Conservation (phyloP, 306 rosid species). For the Begonia masoniana region DNA sequence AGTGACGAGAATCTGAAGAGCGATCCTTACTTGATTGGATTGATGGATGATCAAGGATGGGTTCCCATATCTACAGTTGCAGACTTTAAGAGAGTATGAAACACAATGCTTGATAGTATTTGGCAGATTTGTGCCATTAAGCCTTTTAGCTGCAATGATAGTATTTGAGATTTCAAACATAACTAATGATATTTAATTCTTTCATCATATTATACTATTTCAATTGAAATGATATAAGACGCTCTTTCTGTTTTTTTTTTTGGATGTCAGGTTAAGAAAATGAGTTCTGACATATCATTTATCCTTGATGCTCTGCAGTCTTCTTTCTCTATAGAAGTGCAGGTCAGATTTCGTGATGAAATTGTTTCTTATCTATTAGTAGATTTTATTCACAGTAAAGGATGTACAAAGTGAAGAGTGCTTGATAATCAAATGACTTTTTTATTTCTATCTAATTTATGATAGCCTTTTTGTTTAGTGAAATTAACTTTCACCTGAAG, state of each 20-base stretch:
- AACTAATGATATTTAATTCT: too few species aligned
- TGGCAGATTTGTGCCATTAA: conserved; percentile 5
- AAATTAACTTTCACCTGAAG: neutral
- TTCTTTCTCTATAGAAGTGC: conserved; percentile 67
- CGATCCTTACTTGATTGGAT: conserved; percentile 56
- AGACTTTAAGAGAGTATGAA: conserved; percentile 76
- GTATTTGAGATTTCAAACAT: neutral
- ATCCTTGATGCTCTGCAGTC: conserved; percentile 71
- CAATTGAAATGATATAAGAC: conserved; percentile 1
- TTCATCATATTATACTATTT: neutral
- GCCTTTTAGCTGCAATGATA: neutral
- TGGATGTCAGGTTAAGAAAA: conserved; percentile 48
- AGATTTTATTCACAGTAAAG: neutral
- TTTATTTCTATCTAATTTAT: neutral
- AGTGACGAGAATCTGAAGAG: conserved; percentile 88
- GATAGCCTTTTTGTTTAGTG: neutral
- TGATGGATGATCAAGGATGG: conserved; percentile 98
- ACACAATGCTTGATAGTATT: conserved; percentile 1
- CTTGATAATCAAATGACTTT: neutral
- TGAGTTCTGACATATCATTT: conserved; percentile 64
- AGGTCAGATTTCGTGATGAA: conserved; percentile 32
- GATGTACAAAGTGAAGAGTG: too few species aligned
- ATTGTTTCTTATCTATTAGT: neutral
- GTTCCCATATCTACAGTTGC: conserved; percentile 61
- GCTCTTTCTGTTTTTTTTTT: neutral